phyloP scores from a whole-genome alignment of 2,329 filamentous ascomycete species.

The Aspergillus floridensis region DNA sequence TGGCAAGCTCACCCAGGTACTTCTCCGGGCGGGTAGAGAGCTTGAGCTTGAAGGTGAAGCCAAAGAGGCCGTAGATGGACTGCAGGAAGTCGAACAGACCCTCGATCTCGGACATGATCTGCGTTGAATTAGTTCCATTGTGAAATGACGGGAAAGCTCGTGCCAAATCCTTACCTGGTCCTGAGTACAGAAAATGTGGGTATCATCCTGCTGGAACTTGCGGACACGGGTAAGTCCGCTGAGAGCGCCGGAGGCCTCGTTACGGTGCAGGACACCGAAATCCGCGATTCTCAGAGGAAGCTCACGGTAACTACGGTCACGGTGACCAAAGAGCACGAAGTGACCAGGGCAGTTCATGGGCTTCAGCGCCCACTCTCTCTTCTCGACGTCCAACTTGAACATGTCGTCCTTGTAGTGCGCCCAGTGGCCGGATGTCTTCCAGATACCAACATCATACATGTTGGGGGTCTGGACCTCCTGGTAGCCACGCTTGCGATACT shows the following conservation, averaged over 20 bases:
- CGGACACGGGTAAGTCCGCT: constrained; percentile 88
- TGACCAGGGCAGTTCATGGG: constrained; percentile 99
- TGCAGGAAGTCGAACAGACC: constrained; percentile 84
- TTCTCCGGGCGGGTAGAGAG: constrained; percentile 89
- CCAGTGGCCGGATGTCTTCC: constrained; percentile 96
- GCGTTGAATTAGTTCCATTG: constrained; percentile 13
- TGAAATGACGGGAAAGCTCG: not conserved
- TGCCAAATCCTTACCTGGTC: constrained; percentile 56
- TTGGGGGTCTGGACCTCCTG: constrained; percentile 94
- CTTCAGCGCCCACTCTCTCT: constrained; percentile 81
- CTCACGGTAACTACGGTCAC: constrained; percentile 82
- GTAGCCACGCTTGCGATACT: constrained; percentile 93
- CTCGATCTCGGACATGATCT: constrained; percentile 71
- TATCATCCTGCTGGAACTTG: constrained; percentile 93
- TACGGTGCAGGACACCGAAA: constrained; percentile 91
- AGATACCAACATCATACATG: constrained; percentile 90
- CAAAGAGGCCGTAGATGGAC: constrained; percentile 75
- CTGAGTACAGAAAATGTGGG: constrained; percentile 89
- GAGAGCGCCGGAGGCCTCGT: constrained; percentile 89
- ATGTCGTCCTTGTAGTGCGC: constrained; percentile 92
- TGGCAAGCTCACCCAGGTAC: constrained; percentile 78
- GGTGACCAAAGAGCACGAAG: constrained; percentile 80
- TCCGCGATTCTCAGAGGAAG: constrained; percentile 90
- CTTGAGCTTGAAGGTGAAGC: constrained; percentile 89
- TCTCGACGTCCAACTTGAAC: constrained; percentile 80